Evolutionary conservation across 768 basidiomycete genomes (phyloP), one percentile per base, ranked within the genome.

Genomic region (Lactarius evosmus): DNA sequence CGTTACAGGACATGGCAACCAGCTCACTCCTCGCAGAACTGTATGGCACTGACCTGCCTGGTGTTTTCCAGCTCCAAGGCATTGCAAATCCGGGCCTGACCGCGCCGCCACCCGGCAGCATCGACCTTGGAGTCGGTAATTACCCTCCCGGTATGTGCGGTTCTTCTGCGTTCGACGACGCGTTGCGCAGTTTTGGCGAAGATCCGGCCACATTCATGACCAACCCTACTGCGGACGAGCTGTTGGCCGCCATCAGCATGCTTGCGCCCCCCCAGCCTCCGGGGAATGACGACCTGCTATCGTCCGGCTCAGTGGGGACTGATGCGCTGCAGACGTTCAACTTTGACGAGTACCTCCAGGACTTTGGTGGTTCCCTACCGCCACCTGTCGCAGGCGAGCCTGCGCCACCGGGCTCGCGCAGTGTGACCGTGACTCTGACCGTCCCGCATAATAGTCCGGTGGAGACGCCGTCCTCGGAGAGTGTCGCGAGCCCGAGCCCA

Each of bases 311-410:
- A 25, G 29, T 2, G 6, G 22, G 49, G 3, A 36, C 27, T 1
- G 63, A 65, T 19, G 19, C 34, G 17, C 3, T 27, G 0, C 58
- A 60, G 19, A 16, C 7, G 7, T 65, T 65, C 59, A 60, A 65
- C 34, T 41, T 65, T n/a, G 63, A 65, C 4, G 63, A 65, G 8
- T 65, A 60, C 25, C 49, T 65, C 4, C 38, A 51, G 32, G 63
- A 65, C 22, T 51, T 60, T 36, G 60, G 49, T 9, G 19, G 7
- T n/a, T 29, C 32, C 3, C 17, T 50, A 25, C 27, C 55, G 3
- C 54, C 30, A 44, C 25, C 25, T 2, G 27, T 19, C 4, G 16
- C 11, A 11, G 27, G 12, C 17, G 11, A 22, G 2, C 7, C 25
- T 14, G 32, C 49, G 4, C 17, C 30, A 7, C 38, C 11, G n/a